Percentiles rank a stretch among this genome's conserved stretches.
Evolutionary conservation across 345 rosid species (phyloP).

Genomic region (Cardamine resedifolia): DNA sequence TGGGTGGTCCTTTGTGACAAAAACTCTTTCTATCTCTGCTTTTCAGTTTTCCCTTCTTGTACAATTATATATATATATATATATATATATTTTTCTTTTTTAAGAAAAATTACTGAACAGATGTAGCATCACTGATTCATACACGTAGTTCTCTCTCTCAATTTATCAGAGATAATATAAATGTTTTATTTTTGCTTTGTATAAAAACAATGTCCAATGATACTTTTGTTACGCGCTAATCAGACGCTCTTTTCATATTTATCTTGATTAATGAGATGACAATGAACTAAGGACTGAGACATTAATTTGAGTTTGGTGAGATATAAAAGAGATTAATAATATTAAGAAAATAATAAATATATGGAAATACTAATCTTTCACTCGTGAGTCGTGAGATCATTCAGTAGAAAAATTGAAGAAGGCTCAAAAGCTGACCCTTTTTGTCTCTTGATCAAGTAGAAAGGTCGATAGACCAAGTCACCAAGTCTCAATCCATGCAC

Average conservation of each 20-base stretch:
- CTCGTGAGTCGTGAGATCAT: slow-evolving; percentile 31
- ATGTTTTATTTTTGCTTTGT: background rate
- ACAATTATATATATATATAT: slow-evolving; percentile 13
- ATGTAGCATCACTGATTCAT: slow-evolving; percentile 18
- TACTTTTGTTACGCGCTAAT: background rate
- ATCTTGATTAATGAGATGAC: background rate
- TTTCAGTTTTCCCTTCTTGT: background rate
- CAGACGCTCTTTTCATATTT: background rate
- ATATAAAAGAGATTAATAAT: too few relatives aligned
- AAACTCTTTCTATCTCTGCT: background rate
- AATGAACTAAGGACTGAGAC: background rate
- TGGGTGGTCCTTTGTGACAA: slow-evolving; percentile 25
- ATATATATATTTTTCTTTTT: background rate
- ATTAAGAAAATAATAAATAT: too few relatives aligned
- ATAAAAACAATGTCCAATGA: background rate
- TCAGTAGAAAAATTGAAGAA: background rate
- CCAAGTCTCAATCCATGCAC: slow-evolving; percentile 23
- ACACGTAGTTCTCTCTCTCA: slow-evolving; percentile 22
- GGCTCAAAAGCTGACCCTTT: slow-evolving; percentile 4
- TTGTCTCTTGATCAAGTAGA: slow-evolving; percentile 31
- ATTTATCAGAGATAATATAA: slow-evolving; percentile 13
- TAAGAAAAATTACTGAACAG: slow-evolving; percentile 5
- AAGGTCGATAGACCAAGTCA: slow-evolving; percentile 25
- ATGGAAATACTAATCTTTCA: slow-evolving; percentile 9
- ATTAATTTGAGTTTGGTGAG: slow-evolving; percentile 16